These are phyloP conservation scores for Coelastrella sp. DNA, from an alignment of 139 green algal genomes.

Conservation along the genomic window DNA sequence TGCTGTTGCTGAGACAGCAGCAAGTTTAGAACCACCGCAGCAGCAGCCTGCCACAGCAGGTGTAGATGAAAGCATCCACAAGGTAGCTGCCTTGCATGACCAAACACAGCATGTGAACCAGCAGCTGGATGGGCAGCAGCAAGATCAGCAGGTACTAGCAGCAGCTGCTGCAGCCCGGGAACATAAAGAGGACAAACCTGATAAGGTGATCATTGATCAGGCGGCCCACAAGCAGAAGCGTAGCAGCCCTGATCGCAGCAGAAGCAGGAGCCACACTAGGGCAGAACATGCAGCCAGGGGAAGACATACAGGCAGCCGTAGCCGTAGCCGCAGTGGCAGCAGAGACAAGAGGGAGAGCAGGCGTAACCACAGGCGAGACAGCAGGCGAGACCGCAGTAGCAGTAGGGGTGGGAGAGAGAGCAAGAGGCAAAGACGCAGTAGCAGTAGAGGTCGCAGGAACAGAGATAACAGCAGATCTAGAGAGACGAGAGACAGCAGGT, in stretches of 20 bases:
- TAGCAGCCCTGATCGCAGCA: slow-evolving; percentile 8
- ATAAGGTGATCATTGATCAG: not conserved
- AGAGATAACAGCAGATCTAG: slow-evolving; percentile 5
- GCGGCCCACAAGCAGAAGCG: not conserved
- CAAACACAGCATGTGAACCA: not conserved
- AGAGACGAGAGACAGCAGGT: not conserved
- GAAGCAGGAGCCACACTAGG: not conserved
- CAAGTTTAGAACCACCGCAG: no score
- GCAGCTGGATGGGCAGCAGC: slow-evolving; percentile 24
- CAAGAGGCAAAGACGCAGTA: not conserved
- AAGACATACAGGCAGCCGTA: not conserved
- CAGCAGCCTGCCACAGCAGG: not conserved
- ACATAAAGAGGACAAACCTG: not conserved
- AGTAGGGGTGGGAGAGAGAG: not conserved
- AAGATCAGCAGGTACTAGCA: not conserved
- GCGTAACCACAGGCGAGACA: not conserved
- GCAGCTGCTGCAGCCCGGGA: not conserved
- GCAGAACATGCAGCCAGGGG: not conserved
- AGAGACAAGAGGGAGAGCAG: not conserved
- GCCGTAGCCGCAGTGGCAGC: not conserved
- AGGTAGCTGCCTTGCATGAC: not conserved
- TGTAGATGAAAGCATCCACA: not conserved
- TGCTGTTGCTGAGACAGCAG: no score
- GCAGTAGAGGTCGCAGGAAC: not conserved
- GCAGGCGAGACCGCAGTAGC: not conserved